These are phyloP conservation scores for Termitomyces sp. DNA, from an alignment of 768 basidiomycete species.

Conservation along the genomic window DNA sequence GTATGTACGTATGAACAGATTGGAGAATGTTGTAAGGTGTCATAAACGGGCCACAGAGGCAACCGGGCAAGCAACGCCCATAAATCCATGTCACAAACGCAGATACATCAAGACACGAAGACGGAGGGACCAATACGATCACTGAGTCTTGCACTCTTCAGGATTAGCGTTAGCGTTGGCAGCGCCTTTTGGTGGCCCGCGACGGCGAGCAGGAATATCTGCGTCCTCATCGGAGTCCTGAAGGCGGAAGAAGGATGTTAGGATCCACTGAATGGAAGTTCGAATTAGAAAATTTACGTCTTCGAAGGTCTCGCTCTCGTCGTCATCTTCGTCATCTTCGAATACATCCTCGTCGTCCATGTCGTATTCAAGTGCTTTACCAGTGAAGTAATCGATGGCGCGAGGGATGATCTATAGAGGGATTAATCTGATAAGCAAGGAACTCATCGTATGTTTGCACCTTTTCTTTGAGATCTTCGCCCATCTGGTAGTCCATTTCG, in stretches of 20 bases:
- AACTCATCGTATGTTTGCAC: constrained; percentile 29
- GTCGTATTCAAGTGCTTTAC: constrained; percentile 88
- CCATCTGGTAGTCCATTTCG: constrained; percentile 96
- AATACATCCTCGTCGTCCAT: constrained; percentile 55
- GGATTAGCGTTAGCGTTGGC: constrained; percentile 53
- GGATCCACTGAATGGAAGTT: background rate
- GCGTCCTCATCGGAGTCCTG: constrained; percentile 70
- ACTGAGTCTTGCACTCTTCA: constrained; percentile 94
- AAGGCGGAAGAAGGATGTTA: constrained; percentile 5
- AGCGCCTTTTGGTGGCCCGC: constrained; percentile 52
- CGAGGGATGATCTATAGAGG: constrained; percentile 77
- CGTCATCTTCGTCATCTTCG: constrained; percentile 52
- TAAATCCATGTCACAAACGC: background rate
- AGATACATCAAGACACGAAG: background rate
- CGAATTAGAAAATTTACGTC: constrained; percentile 31
- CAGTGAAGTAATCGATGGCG: constrained; percentile 96
- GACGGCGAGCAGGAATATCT: constrained; percentile 54
- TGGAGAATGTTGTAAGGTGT: background rate
- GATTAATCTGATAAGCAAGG: background rate
- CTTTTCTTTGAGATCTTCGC: constrained; percentile 97
- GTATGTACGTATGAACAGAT: background rate
- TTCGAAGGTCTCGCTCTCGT: constrained; percentile 33
- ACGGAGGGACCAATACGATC: constrained; percentile 2
- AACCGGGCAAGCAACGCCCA: background rate
- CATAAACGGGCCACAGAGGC: background rate